Evolutionary conservation across 2,329 filamentous ascomycete genomes (phyloP).

Genomic region (Ramularia endophylla): DNA sequence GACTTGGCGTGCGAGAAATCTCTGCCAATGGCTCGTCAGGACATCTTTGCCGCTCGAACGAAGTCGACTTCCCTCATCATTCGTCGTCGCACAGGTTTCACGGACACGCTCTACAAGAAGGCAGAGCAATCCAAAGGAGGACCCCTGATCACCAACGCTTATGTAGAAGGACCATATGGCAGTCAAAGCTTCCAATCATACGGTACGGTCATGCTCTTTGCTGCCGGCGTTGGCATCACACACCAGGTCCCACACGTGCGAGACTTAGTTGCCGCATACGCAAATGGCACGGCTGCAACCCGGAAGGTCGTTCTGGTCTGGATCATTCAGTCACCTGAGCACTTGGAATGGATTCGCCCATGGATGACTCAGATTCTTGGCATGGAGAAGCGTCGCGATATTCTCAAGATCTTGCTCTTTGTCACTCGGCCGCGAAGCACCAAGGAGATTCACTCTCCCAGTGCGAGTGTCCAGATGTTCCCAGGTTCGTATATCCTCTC

Average conservation of each 20-base stretch:
- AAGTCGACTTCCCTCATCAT: constrained; percentile 73
- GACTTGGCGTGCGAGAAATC: constrained; percentile 37
- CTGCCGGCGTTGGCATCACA: constrained; percentile 89
- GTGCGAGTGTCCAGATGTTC: constrained; percentile 81
- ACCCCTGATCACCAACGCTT: constrained; percentile 60
- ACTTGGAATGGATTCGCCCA: constrained; percentile 86
- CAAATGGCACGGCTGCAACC: constrained; percentile 69
- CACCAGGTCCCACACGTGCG: constrained; percentile 87
- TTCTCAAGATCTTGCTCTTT: constrained; percentile 82
- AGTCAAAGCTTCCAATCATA: constrained; percentile 84
- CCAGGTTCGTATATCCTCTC: constrained; percentile 49
- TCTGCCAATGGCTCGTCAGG: constrained; percentile 45
- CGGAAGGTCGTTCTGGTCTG: constrained; percentile 79
- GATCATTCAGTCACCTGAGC: constrained; percentile 85
- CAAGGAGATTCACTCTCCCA: constrained; percentile 72
- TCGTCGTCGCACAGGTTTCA: constrained; percentile 82
- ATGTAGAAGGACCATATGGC: constrained; percentile 82
- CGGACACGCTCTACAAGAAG: constrained; percentile 69
- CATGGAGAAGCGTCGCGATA: constrained; percentile 73
- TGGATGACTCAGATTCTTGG: constrained; percentile 83
- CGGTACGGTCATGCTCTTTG: constrained; percentile 84
- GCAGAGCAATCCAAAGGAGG: constrained; percentile 51
- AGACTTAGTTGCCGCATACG: constrained; percentile 52
- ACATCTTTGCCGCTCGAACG: constrained; percentile 43
- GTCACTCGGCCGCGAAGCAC: constrained; percentile 80